These are phyloP conservation scores for Gnetum montanum DNA, from an alignment of 75 land plant species.

Conservation along the genomic window DNA sequence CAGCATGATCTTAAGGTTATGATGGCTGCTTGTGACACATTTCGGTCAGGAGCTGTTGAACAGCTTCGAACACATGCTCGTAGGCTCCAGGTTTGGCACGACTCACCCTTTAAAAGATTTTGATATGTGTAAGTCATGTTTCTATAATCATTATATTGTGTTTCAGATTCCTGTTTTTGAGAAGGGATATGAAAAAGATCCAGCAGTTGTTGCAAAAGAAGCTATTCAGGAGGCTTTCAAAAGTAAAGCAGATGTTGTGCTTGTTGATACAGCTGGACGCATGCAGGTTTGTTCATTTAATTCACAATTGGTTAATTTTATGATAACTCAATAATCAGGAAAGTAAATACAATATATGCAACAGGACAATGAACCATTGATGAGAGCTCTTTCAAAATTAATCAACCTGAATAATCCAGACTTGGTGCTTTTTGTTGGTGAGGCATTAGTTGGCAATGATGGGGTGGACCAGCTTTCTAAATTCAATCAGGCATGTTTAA, in stretches of 20 bases:
- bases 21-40: slow-evolving; percentile 99
- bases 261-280: slow-evolving; percentile 97
- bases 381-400: slow-evolving; percentile 94
- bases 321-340: too few species aligned
- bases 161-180: slow-evolving; percentile 92
- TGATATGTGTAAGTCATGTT: neutral
- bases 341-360: neutral
- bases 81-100: slow-evolving; percentile 88
- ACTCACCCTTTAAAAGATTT: too few species aligned
- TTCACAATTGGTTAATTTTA: neutral
- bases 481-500: slow-evolving; percentile 89
- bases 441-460: slow-evolving; percentile 97
- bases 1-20: slow-evolving; percentile 84
- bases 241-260: slow-evolving; percentile 85
- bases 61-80: slow-evolving; percentile 96
- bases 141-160: too few species aligned
- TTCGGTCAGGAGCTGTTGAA: slow-evolving; percentile 97
- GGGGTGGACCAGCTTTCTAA: slow-evolving; percentile 95
- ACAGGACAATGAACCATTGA: slow-evolving; percentile 96
- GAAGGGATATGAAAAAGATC: slow-evolving; percentile 98
- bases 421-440: slow-evolving; percentile 93
- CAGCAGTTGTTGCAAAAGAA: slow-evolving; percentile 95
- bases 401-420: slow-evolving; percentile 88
- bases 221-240: slow-evolving; percentile 84
- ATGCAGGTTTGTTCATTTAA: slow-evolving; percentile 72